Conservation (phyloP, 495 filamentous ascomycete species). For the Cercophora scortea region DNA sequence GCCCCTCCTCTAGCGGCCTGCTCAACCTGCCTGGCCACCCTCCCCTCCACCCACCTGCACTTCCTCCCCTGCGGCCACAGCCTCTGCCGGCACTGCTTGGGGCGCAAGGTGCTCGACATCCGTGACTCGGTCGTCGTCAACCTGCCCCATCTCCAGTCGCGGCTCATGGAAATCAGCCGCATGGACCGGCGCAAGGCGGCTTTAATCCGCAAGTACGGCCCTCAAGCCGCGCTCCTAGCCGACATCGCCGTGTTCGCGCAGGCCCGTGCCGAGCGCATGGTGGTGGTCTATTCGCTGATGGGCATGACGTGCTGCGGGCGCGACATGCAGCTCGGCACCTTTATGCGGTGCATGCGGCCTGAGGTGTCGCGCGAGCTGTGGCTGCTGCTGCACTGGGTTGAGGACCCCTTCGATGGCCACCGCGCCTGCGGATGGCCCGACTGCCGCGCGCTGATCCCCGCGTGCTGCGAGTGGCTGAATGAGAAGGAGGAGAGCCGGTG, state of each 20-base stretch:
- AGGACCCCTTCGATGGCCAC: background rate
- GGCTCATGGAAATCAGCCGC: background rate
- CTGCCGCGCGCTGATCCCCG: constrained; percentile 5
- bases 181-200: background rate
- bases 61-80: constrained; percentile 12
- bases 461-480: background rate
- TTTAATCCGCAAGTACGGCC: background rate
- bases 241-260: background rate
- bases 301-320: constrained; percentile 3
- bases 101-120: background rate
- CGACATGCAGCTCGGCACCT: constrained; percentile 1
- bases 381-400: constrained; percentile 3
- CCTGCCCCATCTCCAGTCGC: background rate
- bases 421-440: constrained; percentile 12
- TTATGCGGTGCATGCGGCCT: constrained; percentile 3
- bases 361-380: constrained; percentile 1
- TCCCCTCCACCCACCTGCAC: constrained; percentile 3
- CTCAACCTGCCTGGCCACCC: background rate
- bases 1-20: background rate
- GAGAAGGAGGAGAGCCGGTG: background rate
- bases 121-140: background rate
- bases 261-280: background rate
- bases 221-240: background rate
- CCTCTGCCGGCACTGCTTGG: constrained; percentile 4
- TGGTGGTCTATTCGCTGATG: background rate